phyloP scores from a whole-genome alignment of 768 basidiomycete species.

The Sarcodon aspratus region DNA sequence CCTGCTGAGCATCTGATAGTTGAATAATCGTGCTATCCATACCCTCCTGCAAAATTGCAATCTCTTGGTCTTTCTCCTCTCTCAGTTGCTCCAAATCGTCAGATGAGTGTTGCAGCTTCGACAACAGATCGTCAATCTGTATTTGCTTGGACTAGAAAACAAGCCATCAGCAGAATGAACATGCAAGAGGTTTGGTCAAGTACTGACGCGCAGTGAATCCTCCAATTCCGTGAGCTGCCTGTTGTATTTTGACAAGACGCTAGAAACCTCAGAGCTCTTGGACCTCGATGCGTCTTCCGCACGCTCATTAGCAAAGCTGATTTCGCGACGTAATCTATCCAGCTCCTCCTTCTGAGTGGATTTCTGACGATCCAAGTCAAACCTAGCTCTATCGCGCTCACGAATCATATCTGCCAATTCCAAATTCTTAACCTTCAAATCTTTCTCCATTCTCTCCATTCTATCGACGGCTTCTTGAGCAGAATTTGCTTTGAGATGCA shows the following conservation, averaged over 20 bases:
- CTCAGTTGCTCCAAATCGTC: conserved; percentile 71
- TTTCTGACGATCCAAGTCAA: conserved; percentile 90
- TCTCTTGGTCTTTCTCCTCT: conserved; percentile 97
- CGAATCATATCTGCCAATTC: conserved; percentile 98
- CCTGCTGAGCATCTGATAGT: conserved; percentile 79
- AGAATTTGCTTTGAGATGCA: conserved; percentile 96
- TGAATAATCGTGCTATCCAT: conserved; percentile 89
- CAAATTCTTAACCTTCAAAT: conserved; percentile 96
- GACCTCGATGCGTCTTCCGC: conserved; percentile 87
- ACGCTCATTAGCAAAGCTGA: conserved; percentile 94
- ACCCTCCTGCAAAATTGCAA: conserved; percentile 88
- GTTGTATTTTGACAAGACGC: conserved; percentile 86
- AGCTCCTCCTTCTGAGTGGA: conserved; percentile 91
- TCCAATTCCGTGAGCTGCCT: conserved; percentile 94
- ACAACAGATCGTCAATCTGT: conserved; percentile 88
- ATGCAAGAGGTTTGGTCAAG: background rate
- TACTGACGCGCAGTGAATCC: conserved; percentile 76
- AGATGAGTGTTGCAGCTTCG: conserved; percentile 63
- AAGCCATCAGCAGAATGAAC: conserved; percentile 3
- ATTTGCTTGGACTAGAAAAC: conserved; percentile 75
- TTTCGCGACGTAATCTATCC: conserved; percentile 84
- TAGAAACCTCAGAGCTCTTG: conserved; percentile 88
- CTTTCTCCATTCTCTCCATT: conserved; percentile 98
- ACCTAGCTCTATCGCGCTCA: conserved; percentile 91
- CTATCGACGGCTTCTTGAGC: conserved; percentile 96